These are phyloP conservation scores for Entomortierella lignicola DNA, from an alignment of 192 early-diverging fungal species.

Conservation along the genomic window DNA sequence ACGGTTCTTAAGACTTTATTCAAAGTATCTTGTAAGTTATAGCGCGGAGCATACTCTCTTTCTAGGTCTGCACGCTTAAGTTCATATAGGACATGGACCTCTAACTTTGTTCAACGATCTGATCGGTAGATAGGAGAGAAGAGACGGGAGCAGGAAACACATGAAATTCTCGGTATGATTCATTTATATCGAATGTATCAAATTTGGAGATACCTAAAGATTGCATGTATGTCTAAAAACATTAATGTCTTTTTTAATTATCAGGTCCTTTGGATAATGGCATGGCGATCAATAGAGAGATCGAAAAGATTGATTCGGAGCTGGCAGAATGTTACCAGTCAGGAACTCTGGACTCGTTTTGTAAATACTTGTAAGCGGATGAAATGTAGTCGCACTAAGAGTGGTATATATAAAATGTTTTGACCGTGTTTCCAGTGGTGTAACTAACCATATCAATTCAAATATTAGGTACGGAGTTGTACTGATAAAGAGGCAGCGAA, in stretches of 20 bases:
- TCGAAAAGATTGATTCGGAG: conserved; percentile 60
- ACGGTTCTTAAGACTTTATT: conserved; percentile 83
- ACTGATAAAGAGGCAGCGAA: conserved; percentile 52
- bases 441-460: not conserved
- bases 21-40: conserved; percentile 76
- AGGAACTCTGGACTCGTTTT: conserved; percentile 71
- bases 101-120: not conserved
- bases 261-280: conserved; percentile 60
- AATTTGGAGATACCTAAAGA: no score
- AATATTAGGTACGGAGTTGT: conserved; percentile 65
- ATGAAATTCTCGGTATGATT: conserved; percentile 62
- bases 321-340: conserved; percentile 53
- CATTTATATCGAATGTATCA: no score
- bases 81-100: not conserved
- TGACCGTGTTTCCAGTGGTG: not conserved
- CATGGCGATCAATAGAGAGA: conserved; percentile 58
- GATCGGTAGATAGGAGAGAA: conserved; percentile 65
- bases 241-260: not conserved
- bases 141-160: conserved; percentile 66
- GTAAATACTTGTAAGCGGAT: conserved; percentile 71
- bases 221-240: no score
- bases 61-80: not conserved
- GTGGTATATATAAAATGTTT: not conserved
- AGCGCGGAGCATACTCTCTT: no score
- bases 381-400: conserved; percentile 2